Evolutionary conservation across 1,139 yeast genomes (phyloP).

Genomic region (Blastobotrys niveus): DNA sequence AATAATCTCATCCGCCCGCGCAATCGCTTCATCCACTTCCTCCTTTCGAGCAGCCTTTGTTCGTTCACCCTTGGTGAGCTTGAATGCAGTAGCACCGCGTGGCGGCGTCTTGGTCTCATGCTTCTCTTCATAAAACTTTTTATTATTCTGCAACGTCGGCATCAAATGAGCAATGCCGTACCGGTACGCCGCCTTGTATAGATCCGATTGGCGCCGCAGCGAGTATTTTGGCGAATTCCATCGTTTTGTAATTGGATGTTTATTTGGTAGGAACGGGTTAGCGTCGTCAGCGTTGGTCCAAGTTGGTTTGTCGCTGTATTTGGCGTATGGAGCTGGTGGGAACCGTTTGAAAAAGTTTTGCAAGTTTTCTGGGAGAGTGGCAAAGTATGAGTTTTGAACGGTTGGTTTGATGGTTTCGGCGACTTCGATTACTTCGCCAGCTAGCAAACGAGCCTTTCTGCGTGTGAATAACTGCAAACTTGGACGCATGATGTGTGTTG

Average conservation of each 20-base stretch:
- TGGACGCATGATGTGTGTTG: conserved; percentile 21
- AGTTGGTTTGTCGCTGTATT: conserved; percentile 61
- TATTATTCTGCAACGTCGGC: conserved; percentile 63
- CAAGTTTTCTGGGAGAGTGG: conserved; percentile 58
- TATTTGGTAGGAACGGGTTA: conserved; percentile 86
- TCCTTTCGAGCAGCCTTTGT: conserved; percentile 55
- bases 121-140: conserved; percentile 75
- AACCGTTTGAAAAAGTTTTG: conserved; percentile 72
- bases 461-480: conserved; percentile 17
- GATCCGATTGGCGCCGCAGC: conserved; percentile 75
- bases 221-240: conserved; percentile 79
- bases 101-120: conserved; percentile 64
- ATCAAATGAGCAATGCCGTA: conserved; percentile 74
- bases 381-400: conserved; percentile 27
- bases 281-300: conserved; percentile 60
- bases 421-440: conserved; percentile 26
- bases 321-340: conserved; percentile 78
- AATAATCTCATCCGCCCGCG: conserved; percentile 67
- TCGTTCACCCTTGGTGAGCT: conserved; percentile 78
- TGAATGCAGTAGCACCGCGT: conserved; percentile 73
- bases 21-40: conserved; percentile 59
- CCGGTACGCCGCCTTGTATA: conserved; percentile 75
- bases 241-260: conserved; percentile 71
- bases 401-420: conserved; percentile 20
- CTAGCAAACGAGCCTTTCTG: conserved; percentile 26